Conservation (phyloP, 1,284 basidiomycete species). For the Fomitopsis schrenkii region DNA sequence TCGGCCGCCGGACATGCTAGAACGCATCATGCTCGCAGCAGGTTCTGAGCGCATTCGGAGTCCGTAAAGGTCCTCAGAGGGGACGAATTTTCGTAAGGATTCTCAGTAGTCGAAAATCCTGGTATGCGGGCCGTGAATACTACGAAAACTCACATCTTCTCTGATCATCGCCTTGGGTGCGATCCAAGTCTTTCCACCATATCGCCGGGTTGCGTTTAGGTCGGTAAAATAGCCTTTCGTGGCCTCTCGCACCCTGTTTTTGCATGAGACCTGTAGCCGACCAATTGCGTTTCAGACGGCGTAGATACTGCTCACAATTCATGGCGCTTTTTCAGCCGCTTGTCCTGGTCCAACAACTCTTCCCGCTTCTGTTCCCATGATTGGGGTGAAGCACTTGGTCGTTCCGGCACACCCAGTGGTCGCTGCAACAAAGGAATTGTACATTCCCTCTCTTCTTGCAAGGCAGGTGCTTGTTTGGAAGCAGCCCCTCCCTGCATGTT, state of each 20-base stretch:
- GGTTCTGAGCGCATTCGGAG: no score
- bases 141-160: conserved; percentile 65
- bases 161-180: conserved; percentile 86
- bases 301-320: conserved; percentile 56
- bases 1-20: no score
- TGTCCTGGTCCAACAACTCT: conserved; percentile 71
- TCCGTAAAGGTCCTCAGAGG: no score
- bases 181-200: conserved; percentile 95
- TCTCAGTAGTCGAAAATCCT: no score
- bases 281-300: no score
- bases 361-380: conserved; percentile 67
- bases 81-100: no score
- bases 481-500: no score
- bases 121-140: no score
- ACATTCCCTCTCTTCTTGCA: conserved; percentile 8
- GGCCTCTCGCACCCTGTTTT: conserved; percentile 75
- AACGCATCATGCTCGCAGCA: no score
- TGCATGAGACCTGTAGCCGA: no score
- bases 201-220: conserved; percentile 73
- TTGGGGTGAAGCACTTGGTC: conserved; percentile 51
- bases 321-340: conserved; percentile 66
- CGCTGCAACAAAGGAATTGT: conserved; percentile 56
- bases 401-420: conserved; percentile 70
- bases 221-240: conserved; percentile 91
- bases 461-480: no score